These are phyloP conservation scores for Podospora comata DNA, from an alignment of 495 filamentous ascomycete species.

Conservation along the genomic window DNA sequence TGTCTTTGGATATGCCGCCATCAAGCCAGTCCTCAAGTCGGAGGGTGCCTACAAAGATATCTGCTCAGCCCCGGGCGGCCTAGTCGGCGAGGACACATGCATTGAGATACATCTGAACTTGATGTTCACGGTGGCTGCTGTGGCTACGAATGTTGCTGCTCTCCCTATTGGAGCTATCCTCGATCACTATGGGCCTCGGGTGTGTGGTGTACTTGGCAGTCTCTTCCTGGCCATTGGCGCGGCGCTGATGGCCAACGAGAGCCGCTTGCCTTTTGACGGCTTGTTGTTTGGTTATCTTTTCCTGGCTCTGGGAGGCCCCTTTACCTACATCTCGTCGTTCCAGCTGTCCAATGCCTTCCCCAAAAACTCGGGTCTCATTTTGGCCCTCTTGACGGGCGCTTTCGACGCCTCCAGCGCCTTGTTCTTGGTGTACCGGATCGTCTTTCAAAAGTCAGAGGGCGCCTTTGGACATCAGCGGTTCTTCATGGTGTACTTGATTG, in stretches of 20 bases:
- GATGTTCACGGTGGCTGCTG: slow-evolving; percentile 93
- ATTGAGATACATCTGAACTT: slow-evolving; percentile 82
- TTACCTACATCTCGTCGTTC: slow-evolving; percentile 87
- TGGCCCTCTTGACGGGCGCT: slow-evolving; percentile 81
- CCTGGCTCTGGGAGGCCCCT: slow-evolving; percentile 80
- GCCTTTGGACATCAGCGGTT: slow-evolving; percentile 64
- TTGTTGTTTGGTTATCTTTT: slow-evolving; percentile 79
- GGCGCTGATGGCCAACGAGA: slow-evolving; percentile 66
- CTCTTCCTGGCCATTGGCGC: slow-evolving; percentile 67
- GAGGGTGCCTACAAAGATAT: slow-evolving; percentile 69
- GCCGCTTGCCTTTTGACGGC: slow-evolving; percentile 61
- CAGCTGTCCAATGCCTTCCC: slow-evolving; percentile 93
- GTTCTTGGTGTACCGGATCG: slow-evolving; percentile 78
- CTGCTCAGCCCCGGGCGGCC: slow-evolving; percentile 48
- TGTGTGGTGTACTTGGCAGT: slow-evolving; percentile 70
- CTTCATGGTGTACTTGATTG: slow-evolving; percentile 72
- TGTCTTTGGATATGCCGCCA: slow-evolving; percentile 79
- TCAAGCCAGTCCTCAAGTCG: slow-evolving; percentile 75
- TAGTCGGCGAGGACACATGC: slow-evolving; percentile 57
- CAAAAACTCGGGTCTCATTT: slow-evolving; percentile 75
- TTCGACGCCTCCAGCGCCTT: slow-evolving; percentile 88
- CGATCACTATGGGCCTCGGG: slow-evolving; percentile 75
- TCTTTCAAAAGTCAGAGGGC: slow-evolving; percentile 62
- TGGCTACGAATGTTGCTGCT: slow-evolving; percentile 74
- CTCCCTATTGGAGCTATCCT: slow-evolving; percentile 82